Percentiles rank a stretch among this genome's conserved stretches.
Conservation (phyloP, 2,329 filamentous ascomycete genomes). For the Parascedosporium putredinis region DNA sequence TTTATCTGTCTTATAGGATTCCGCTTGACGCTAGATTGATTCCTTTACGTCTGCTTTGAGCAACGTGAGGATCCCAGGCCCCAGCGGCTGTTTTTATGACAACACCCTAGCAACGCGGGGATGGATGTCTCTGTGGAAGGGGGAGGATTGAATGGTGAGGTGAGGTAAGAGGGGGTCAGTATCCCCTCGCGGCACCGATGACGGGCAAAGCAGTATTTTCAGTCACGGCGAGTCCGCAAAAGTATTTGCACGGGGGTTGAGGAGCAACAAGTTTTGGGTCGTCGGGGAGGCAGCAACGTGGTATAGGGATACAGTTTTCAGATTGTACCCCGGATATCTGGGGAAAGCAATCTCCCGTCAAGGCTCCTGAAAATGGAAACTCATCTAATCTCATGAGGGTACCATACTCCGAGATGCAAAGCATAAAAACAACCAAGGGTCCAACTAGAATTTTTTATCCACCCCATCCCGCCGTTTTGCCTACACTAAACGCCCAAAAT, state of each 20-base stretch:
- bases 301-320: background rate
- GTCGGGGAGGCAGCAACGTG: background rate
- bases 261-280: background rate
- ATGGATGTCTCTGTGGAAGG: no score
- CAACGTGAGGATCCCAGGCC: no score
- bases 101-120: no score
- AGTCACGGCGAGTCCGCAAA: no score
- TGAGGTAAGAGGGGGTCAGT: no score
- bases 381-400: conserved; percentile 4
- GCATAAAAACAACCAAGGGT: conserved; percentile 4
- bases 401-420: conserved; percentile 3
- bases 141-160: no score
- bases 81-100: no score
- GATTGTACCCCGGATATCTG: conserved; percentile 3
- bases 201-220: no score
- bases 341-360: background rate
- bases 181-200: no score
- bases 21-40: no score
- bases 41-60: no score
- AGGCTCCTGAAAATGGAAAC: conserved; percentile 4
- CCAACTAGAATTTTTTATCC: background rate
- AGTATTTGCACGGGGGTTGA: background rate
- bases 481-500: conserved; percentile 1
- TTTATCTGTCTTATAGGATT: no score
- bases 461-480: background rate